These are phyloP conservation scores for Penstemon eatonii DNA, from an alignment of 257 asterid genomes.

Conservation along the genomic window DNA sequence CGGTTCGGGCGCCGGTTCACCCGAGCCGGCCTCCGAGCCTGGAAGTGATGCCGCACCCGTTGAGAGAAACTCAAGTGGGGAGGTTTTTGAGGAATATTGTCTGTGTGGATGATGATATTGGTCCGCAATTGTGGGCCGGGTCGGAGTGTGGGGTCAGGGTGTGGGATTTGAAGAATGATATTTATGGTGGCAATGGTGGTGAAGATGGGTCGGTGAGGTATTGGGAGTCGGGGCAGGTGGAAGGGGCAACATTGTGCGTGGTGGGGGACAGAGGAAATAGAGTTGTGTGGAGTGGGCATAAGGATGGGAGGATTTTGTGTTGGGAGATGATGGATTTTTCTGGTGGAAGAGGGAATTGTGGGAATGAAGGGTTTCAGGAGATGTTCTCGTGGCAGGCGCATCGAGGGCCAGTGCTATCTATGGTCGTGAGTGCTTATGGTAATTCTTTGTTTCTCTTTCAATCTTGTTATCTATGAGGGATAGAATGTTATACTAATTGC, in stretches of 20 bases:
- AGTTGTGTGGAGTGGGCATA: slow-evolving; percentile 93
- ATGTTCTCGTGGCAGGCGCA: slow-evolving; percentile 86
- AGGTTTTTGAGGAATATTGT: slow-evolving; percentile 65
- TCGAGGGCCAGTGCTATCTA: slow-evolving; percentile 81
- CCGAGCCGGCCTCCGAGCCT: slow-evolving; percentile 76
- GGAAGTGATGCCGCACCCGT: slow-evolving; percentile 87
- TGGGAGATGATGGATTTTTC: slow-evolving; percentile 67
- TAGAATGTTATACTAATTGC: slow-evolving; percentile 12
- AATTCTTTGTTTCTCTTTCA: slow-evolving; percentile 28
- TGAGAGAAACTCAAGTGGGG: slow-evolving; percentile 76
- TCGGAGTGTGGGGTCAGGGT: slow-evolving; percentile 78
- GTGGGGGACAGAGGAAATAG: slow-evolving; percentile 76
- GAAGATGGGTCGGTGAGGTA: slow-evolving; percentile 70
- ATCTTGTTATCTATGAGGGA: not conserved
- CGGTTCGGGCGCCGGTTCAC: slow-evolving; percentile 63
- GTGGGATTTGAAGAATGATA: slow-evolving; percentile 68
- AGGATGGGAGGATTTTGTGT: slow-evolving; percentile 80
- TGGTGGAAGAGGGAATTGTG: slow-evolving; percentile 35
- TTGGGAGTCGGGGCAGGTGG: slow-evolving; percentile 58
- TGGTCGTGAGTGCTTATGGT: slow-evolving; percentile 83
- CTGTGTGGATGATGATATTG: slow-evolving; percentile 53
- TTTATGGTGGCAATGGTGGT: slow-evolving; percentile 52
- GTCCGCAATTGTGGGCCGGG: slow-evolving; percentile 89
- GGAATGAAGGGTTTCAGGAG: slow-evolving; percentile 54
- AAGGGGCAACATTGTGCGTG: slow-evolving; percentile 60